Percentiles rank a stretch among this genome's conserved stretches.
Conservation (phyloP, 164 flowering plant species). For the Chimonanthus salicifolius region DNA sequence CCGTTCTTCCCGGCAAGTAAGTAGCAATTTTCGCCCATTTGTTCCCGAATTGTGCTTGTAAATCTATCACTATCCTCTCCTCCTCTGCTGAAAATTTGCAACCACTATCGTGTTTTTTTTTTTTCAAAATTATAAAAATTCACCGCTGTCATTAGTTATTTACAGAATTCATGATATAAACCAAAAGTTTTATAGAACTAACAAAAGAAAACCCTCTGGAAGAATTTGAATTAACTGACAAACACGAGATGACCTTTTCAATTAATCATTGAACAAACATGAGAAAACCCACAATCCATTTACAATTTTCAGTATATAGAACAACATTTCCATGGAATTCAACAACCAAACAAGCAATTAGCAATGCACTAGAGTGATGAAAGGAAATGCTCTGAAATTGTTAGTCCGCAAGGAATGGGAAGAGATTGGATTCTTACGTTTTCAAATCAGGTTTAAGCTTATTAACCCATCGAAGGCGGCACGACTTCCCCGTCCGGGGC, state of each 20-base stretch:
- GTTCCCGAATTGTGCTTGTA: conserved; percentile 84
- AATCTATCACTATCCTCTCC: conserved; percentile 81
- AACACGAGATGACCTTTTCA: not conserved
- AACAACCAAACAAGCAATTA: too few species aligned
- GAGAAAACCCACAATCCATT: not conserved
- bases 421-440: conserved; percentile 31
- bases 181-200: too few species aligned
- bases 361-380: too few species aligned
- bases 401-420: too few species aligned
- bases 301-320: too few species aligned
- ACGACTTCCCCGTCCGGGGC: conserved; percentile 85
- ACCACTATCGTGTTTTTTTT: conserved; percentile 32
- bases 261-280: not conserved
- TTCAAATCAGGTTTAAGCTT: conserved; percentile 91
- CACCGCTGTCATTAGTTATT: not conserved
- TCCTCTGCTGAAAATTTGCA: conserved; percentile 84
- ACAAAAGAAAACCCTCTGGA: not conserved
- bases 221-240: not conserved
- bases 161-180: too few species aligned
- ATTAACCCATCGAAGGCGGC: conserved; percentile 97
- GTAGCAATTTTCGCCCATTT: conserved; percentile 92
- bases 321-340: too few species aligned
- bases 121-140: not conserved
- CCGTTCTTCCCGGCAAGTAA: conserved; percentile 78
- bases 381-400: too few species aligned